Evolutionary conservation across 2,329 filamentous ascomycete genomes (phyloP).

Genomic region (Gremmenia infestans): DNA sequence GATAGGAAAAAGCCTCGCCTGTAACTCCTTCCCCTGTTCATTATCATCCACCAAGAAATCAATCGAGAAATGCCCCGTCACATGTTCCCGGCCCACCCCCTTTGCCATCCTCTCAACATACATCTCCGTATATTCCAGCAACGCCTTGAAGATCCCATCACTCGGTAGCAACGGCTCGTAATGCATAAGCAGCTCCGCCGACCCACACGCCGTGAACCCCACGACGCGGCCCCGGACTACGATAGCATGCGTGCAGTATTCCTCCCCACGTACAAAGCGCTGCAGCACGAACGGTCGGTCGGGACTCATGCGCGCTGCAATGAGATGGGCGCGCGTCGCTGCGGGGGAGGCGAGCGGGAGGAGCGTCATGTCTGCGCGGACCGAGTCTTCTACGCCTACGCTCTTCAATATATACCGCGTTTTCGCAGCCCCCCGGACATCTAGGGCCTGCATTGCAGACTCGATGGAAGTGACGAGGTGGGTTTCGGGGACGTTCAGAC

Average conservation of each 20-base stretch:
- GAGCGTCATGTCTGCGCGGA: conserved; percentile 57
- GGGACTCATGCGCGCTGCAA: conserved; percentile 34
- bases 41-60: conserved; percentile 54
- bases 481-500: conserved; percentile 49
- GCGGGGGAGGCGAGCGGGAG: conserved; percentile 49
- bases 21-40: conserved; percentile 35
- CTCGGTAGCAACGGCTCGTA: conserved; percentile 54
- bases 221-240: conserved; percentile 60
- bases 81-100: conserved; percentile 15
- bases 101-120: conserved; percentile 45
- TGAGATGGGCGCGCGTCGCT: conserved; percentile 49
- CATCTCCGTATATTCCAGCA: conserved; percentile 59
- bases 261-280: conserved; percentile 57
- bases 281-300: conserved; percentile 60
- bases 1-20: conserved; percentile 47
- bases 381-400: conserved; percentile 55
- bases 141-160: conserved; percentile 50
- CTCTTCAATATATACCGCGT: conserved; percentile 61
- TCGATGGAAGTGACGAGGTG: conserved; percentile 45
- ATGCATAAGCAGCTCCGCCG: conserved; percentile 58
- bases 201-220: conserved; percentile 63
- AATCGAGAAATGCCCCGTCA: conserved; percentile 70
- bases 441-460: background rate
- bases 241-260: conserved; percentile 69
- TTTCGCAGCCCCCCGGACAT: conserved; percentile 19